Evolutionary conservation across 2,329 filamentous ascomycete genomes (phyloP), one percentile per base, ranked within the genome.

Genomic region (Ilyonectria sp.): DNA sequence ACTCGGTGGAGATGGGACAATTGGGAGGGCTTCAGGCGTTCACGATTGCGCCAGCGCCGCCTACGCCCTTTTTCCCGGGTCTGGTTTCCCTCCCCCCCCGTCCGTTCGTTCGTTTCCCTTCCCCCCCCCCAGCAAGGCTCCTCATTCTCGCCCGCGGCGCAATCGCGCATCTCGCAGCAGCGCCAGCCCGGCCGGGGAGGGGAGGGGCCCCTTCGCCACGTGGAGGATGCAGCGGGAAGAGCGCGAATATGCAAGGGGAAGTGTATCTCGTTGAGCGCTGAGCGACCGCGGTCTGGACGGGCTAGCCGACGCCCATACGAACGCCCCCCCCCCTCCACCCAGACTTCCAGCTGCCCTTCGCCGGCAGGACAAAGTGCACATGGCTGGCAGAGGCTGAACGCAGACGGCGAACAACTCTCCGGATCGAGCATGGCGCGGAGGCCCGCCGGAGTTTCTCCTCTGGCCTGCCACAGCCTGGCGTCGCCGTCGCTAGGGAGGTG

Each of bases 181-280:
- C 31, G 26, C 26, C 21, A 21, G 21, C 21, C 26, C 26, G 26
- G 26, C 26, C 26, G 26, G 26, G 26, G 26, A 26, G 26, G 26
- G 26, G 26, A 26, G 26, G 26, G 11, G 19, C 10, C 9, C 17
- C 40, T 43, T 33, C 62, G 69, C 73, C 73, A 75, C 73, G 73
- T 75, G 71, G 72, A 63, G 55, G 56, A 58, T 69, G 52, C 47
- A 58, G 60, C 60, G 60, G 67, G 46, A 60, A 60, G 46, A 35
- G 35, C 23, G 35, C 23, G 67, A 60, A 46, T 66, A 71, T 71
- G 71, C 71, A 75, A 64, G 71, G 73, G 47, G 47, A 63, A 63
- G 44, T 52, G 44, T n/a, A 7, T 55, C 47, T 43, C 46, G 31
- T 29, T 53, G 35, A 19, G 13, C 26, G 21, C 29, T 43, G 6